Conservation (phyloP, 345 rosid genomes). For the Xanthoceras sorbifolium region DNA sequence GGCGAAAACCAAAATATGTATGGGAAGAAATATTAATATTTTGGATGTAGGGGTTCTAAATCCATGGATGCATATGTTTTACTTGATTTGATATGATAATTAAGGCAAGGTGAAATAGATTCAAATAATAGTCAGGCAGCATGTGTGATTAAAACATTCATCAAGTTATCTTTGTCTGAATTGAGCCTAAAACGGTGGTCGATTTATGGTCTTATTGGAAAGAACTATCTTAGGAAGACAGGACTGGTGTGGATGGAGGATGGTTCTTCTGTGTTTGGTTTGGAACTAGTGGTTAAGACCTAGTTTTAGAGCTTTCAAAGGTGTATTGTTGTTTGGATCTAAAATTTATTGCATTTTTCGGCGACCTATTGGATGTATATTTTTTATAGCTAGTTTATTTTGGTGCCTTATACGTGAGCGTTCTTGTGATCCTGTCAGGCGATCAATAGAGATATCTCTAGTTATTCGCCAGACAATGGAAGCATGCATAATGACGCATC, state of each 20-base stretch:
- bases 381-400: not conserved
- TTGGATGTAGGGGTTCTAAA: not conserved
- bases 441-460: constrained; percentile 91
- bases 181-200: not conserved
- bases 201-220: not conserved
- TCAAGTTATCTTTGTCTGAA: not conserved
- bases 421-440: constrained; percentile 48
- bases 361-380: no score
- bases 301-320: not conserved
- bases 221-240: not conserved
- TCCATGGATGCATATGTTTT: not conserved
- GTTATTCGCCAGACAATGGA: constrained; percentile 97
- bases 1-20: not conserved
- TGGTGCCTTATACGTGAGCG: constrained; percentile 4
- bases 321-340: not conserved
- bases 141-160: not conserved
- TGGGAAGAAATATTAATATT: not conserved
- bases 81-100: not conserved
- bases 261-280: not conserved
- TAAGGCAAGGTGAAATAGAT: not conserved
- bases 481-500: constrained; percentile 77
- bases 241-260: not conserved
- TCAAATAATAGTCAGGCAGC: not conserved
- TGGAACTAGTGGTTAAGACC: not conserved
- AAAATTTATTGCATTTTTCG: not conserved